Evolutionary conservation across 164 flowering plant species (phyloP).

Genomic region (Tetrastigma voinierianum): DNA sequence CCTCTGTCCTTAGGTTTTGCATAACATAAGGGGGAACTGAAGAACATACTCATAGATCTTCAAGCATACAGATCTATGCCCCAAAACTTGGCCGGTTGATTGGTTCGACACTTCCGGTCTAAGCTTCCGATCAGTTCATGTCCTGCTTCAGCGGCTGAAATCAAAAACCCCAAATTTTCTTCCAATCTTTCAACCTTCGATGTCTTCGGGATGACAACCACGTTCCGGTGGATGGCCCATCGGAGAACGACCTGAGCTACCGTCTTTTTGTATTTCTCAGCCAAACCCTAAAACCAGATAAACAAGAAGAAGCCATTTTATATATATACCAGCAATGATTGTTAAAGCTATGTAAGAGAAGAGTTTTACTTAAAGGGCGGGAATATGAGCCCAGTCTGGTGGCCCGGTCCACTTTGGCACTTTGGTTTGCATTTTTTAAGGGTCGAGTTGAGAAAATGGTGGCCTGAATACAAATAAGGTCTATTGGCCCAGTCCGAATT

Average conservation of each 20-base stretch:
- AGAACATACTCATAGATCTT: slow-evolving; percentile 12
- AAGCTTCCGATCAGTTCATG: slow-evolving; percentile 63
- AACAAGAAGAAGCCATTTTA: background rate
- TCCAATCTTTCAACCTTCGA: slow-evolving; percentile 68
- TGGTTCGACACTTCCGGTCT: slow-evolving; percentile 67
- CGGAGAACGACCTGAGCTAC: slow-evolving; percentile 78
- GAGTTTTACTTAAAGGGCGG: no score
- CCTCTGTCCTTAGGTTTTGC: no score
- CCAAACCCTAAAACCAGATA: slow-evolving; percentile 48
- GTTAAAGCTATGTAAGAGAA: background rate
- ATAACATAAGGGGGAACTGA: no score
- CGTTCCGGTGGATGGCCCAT: slow-evolving; percentile 90
- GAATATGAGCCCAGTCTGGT: no score
- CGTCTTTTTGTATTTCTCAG: slow-evolving; percentile 68
- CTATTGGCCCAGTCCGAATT: no score
- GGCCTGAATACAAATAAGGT: no score
- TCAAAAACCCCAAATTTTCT: slow-evolving; percentile 78
- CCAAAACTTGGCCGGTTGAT: slow-evolving; percentile 87
- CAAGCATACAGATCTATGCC: slow-evolving; percentile 72
- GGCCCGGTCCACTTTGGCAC: no score
- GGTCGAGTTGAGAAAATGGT: no score
- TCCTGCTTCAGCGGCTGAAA: slow-evolving; percentile 77
- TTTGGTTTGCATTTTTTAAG: no score
- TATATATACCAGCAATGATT: background rate
- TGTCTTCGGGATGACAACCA: slow-evolving; percentile 81